phyloP scores from a whole-genome alignment of 108 stramenopile species.

The Bacterosira constricta region DNA sequence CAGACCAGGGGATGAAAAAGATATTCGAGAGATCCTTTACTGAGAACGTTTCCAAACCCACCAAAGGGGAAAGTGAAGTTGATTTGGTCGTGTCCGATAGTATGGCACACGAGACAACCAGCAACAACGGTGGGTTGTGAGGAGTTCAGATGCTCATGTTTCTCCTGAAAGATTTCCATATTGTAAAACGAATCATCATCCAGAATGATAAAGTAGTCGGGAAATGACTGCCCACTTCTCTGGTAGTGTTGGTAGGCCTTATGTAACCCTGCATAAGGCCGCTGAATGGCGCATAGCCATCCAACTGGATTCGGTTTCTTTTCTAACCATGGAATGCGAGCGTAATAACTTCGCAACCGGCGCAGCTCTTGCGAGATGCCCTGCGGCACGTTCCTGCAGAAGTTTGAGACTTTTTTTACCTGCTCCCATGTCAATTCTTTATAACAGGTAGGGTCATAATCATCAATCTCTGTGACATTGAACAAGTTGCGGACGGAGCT shows the following conservation, averaged over 20 bases:
- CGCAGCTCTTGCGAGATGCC: not conserved
- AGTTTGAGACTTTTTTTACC: conserved; percentile 17
- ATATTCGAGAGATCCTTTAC: conserved; percentile 29
- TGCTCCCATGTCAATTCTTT: conserved; percentile 25
- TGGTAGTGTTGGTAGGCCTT: conserved; percentile 21
- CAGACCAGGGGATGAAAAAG: conserved; percentile 31
- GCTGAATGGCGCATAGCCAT: conserved; percentile 60
- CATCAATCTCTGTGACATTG: conserved; percentile 49
- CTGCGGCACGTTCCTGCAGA: conserved; percentile 22
- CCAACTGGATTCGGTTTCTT: conserved; percentile 45
- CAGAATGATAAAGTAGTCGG: conserved; percentile 58
- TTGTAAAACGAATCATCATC: conserved; percentile 65
- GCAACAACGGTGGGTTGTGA: conserved; percentile 12
- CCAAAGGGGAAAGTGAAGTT: conserved; percentile 55
- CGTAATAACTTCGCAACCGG: conserved; percentile 24
- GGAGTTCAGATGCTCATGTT: conserved; percentile 14
- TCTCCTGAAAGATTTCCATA: conserved; percentile 29
- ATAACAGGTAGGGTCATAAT: conserved; percentile 47
- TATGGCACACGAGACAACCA: conserved; percentile 41
- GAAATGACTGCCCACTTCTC: conserved; percentile 8
- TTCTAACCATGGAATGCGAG: conserved; percentile 24
- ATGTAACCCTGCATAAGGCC: conserved; percentile 30
- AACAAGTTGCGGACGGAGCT: conserved; percentile 52
- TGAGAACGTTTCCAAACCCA: conserved; percentile 49
- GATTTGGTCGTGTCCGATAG: conserved; percentile 4